These are phyloP conservation scores for Stachybotrys chartarum DNA, from an alignment of 2,329 filamentous ascomycete species.

Conservation along the genomic window DNA sequence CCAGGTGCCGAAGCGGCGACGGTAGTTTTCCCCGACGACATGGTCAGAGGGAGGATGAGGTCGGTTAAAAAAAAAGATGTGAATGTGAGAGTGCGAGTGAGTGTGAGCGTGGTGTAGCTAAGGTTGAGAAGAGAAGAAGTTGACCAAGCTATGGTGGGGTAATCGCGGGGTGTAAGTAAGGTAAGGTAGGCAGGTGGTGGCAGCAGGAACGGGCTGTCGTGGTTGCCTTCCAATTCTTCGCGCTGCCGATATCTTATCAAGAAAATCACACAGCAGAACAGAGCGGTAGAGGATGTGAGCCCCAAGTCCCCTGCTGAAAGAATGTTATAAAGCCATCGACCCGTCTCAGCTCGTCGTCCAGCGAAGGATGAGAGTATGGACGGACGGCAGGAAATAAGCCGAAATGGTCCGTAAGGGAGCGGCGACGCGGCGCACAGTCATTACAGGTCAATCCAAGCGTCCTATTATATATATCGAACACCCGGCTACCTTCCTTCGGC, in stretches of 20 bases:
- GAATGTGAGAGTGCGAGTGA: background rate
- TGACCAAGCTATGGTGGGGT: background rate
- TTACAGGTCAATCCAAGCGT: too few species aligned
- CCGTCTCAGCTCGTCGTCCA: background rate
- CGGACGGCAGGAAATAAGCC: background rate
- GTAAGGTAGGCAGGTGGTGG: background rate
- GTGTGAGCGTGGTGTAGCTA: background rate
- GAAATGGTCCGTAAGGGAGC: background rate
- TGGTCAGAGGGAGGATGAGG: background rate
- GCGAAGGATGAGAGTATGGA: background rate
- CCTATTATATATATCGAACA: too few species aligned
- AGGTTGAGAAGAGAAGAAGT: background rate
- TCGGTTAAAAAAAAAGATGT: too few species aligned
- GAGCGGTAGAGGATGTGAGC: too few species aligned
- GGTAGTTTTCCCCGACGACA: slow-evolving; percentile 23
- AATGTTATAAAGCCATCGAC: background rate
- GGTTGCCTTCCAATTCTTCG: background rate
- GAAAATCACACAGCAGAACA: background rate
- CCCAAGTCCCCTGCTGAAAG: too few species aligned
- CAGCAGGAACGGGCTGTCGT: background rate
- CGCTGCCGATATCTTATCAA: background rate
- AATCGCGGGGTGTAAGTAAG: background rate
- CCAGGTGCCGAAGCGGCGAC: slow-evolving; percentile 80
- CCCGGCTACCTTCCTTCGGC: too few species aligned
- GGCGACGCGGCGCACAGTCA: background rate